These are phyloP conservation scores for Scenedesmus sp. DNA, from an alignment of 163 green algal genomes.

Conservation along the genomic window DNA sequence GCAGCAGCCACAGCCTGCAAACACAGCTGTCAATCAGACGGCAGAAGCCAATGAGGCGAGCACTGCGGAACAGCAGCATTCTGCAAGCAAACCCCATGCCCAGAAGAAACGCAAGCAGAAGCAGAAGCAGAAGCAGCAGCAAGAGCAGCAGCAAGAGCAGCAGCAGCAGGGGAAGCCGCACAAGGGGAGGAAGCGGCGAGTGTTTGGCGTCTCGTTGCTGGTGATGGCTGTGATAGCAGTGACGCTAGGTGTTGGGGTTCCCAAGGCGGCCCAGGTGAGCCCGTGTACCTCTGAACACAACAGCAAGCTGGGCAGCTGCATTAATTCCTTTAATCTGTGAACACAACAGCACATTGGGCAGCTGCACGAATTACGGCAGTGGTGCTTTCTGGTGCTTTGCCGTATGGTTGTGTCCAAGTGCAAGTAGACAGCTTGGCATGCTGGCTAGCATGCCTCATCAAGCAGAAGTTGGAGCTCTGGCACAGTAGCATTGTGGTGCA, in stretches of 20 bases:
- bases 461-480: background rate
- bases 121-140: slow-evolving; percentile 29
- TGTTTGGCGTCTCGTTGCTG: slow-evolving; percentile 17
- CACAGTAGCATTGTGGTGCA: background rate
- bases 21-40: background rate
- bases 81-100: background rate
- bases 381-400: no score
- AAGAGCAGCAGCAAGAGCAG: background rate
- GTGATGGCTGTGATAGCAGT: background rate
- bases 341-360: no score
- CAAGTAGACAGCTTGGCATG: no score
- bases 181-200: background rate
- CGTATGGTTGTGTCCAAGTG: no score
- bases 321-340: background rate
- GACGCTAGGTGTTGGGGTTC: background rate
- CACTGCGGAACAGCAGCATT: background rate
- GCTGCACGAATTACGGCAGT: no score
- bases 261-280: background rate
- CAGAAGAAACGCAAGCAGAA: background rate
- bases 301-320: background rate
- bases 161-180: background rate
- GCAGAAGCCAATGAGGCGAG: background rate
- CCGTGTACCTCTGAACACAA: background rate
- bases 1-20: background rate
- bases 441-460: background rate